Percentiles rank a stretch among this genome's conserved stretches.
Evolutionary conservation across 164 flowering plant genomes (phyloP).

Genomic region (Stephania yunnanensis): DNA sequence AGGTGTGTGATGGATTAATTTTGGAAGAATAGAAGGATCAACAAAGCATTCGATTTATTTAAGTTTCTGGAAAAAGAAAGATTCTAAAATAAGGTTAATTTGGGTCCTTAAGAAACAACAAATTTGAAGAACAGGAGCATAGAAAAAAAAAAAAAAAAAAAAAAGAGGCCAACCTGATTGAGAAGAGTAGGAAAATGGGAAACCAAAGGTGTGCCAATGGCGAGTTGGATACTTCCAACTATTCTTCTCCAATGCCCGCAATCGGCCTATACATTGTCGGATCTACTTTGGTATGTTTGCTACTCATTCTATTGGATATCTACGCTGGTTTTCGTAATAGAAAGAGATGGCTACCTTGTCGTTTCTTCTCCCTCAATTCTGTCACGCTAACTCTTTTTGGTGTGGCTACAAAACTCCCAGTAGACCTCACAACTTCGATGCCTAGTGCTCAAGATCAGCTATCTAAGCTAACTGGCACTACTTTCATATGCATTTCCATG

Average conservation of each 20-base stretch:
- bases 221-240: background rate
- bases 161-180: too few species aligned
- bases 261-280: background rate
- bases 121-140: too few species aligned
- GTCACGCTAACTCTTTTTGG: conserved; percentile 3
- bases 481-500: conserved; percentile 2
- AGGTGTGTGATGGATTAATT: too few species aligned
- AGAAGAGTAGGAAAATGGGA: too few species aligned
- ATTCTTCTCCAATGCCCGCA: background rate
- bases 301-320: background rate
- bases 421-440: conserved; percentile 14
- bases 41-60: too few species aligned
- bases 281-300: background rate
- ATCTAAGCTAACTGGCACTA: conserved; percentile 9
- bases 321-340: background rate
- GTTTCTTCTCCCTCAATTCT: conserved; percentile 4
- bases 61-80: too few species aligned
- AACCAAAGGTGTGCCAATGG: too few species aligned
- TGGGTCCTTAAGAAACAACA: too few species aligned
- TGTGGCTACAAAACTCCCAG: conserved; percentile 5
- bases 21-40: too few species aligned
- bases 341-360: conserved; percentile 12
- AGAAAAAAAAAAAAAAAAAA: too few species aligned
- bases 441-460: conserved; percentile 9
- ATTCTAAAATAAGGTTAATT: too few species aligned